Evolutionary conservation across 495 filamentous ascomycete genomes (phyloP).

Genomic region (Podospora comata): DNA sequence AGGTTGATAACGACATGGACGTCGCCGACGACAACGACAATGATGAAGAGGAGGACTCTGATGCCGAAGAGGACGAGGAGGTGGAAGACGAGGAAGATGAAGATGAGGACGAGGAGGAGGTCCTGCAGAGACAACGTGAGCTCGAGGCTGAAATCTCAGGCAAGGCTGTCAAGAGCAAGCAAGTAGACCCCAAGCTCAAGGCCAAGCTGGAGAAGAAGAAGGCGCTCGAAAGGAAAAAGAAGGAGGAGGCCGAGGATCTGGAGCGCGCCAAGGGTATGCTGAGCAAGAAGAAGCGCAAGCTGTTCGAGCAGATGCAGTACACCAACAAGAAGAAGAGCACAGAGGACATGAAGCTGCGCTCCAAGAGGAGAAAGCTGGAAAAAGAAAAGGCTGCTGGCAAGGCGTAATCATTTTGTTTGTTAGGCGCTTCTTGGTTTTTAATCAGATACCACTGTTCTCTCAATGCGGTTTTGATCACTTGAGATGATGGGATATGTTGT

Average conservation of each 20-base stretch:
- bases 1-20: conserved; percentile 44
- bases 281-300: conserved; percentile 84
- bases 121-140: conserved; percentile 70
- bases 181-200: conserved; percentile 54
- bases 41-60: conserved; percentile 41
- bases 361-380: conserved; percentile 86
- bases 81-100: conserved; percentile 45
- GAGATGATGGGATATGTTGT: not conserved
- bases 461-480: not conserved
- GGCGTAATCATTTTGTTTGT: conserved; percentile 26
- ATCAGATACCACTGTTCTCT: not conserved
- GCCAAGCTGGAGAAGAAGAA: conserved; percentile 59
- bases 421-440: conserved; percentile 11
- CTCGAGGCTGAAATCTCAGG: conserved; percentile 81
- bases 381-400: conserved; percentile 50
- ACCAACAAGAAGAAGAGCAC: conserved; percentile 80
- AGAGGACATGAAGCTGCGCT: conserved; percentile 67
- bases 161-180: conserved; percentile 42
- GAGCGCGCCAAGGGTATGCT: conserved; percentile 91
- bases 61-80: conserved; percentile 38
- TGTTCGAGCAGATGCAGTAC: conserved; percentile 89
- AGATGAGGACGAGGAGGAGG: conserved; percentile 49
- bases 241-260: conserved; percentile 75
- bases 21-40: conserved; percentile 43
- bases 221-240: conserved; percentile 65